These are phyloP conservation scores for Debaryomyces maramus DNA, from an alignment of 805 yeast species.

Conservation along the genomic window DNA sequence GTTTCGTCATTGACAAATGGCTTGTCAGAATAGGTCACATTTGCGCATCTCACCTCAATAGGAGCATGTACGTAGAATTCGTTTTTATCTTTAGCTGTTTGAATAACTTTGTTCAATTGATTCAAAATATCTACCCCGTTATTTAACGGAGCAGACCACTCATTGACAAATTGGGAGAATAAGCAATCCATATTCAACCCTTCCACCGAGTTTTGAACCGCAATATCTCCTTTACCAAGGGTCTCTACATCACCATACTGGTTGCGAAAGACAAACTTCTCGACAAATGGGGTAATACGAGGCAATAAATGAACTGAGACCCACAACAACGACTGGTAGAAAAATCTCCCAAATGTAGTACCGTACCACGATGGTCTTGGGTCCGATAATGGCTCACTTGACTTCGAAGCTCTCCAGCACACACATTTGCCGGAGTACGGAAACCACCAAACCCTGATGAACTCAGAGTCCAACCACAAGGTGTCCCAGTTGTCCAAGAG, in stretches of 20 bases:
- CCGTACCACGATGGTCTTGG: constrained; percentile 87
- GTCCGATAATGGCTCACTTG: constrained; percentile 58
- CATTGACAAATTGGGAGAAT: constrained; percentile 90
- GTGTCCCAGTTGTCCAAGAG: constrained; percentile 71
- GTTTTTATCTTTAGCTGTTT: constrained; percentile 55
- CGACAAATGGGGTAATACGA: constrained; percentile 78
- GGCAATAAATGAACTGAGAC: constrained; percentile 73
- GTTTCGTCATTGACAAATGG: constrained; percentile 34
- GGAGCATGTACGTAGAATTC: constrained; percentile 92
- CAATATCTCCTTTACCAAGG: constrained; percentile 56
- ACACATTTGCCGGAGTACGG: constrained; percentile 87
- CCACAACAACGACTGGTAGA: constrained; percentile 80
- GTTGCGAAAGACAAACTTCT: constrained; percentile 77
- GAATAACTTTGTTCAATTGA: constrained; percentile 61
- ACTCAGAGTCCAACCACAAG: constrained; percentile 88
- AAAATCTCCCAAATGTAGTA: constrained; percentile 69
- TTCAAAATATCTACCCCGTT: constrained; percentile 72
- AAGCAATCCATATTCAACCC: constrained; percentile 95
- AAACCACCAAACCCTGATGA: constrained; percentile 95
- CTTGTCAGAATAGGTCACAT: constrained; percentile 57
- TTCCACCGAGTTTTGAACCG: constrained; percentile 78
- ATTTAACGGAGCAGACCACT: constrained; percentile 92
- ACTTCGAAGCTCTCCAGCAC: constrained; percentile 85
- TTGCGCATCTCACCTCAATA: constrained; percentile 90
- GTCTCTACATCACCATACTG: constrained; percentile 81